phyloP scores from a whole-genome alignment of 805 yeast genomes.

The Yamadazyma olivae region DNA sequence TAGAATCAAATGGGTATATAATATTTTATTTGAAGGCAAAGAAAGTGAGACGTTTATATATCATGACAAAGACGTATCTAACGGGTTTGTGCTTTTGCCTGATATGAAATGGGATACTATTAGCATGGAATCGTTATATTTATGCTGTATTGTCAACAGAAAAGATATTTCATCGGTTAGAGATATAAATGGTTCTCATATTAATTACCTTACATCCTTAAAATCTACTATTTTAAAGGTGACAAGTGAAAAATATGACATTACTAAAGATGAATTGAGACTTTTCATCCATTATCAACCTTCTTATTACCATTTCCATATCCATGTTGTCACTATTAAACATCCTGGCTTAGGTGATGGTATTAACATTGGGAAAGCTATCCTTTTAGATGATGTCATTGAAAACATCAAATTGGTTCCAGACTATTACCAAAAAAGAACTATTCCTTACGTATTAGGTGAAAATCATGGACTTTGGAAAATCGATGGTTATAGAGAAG shows the following conservation, averaged over 20 bases:
- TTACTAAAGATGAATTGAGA: constrained; percentile 58
- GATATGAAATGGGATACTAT: constrained; percentile 96
- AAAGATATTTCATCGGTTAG: constrained; percentile 69
- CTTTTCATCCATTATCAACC: constrained; percentile 93
- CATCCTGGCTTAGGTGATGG: constrained; percentile 71
- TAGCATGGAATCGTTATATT: constrained; percentile 65
- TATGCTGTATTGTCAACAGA: constrained; percentile 72
- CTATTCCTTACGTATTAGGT: constrained; percentile 65
- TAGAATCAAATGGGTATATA: constrained; percentile 84
- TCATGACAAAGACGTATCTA: constrained; percentile 51
- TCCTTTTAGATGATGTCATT: constrained; percentile 75
- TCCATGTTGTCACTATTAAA: constrained; percentile 76
- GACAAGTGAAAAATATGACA: constrained; percentile 36
- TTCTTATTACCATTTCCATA: constrained; percentile 91
- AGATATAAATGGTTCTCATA: constrained; percentile 61
- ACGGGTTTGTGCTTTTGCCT: constrained; percentile 77
- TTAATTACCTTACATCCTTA: constrained; percentile 53
- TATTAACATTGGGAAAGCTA: constrained; percentile 74
- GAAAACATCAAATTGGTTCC: constrained; percentile 60
- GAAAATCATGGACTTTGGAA: constrained; percentile 78
- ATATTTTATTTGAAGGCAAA: constrained; percentile 75
- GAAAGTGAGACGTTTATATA: constrained; percentile 80
- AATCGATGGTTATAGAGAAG: constrained; percentile 15
- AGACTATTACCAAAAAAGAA: constrained; percentile 56
- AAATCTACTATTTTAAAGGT: constrained; percentile 42